phyloP scores from a whole-genome alignment of 1,139 yeast species.

The Suhomyces maxii region DNA sequence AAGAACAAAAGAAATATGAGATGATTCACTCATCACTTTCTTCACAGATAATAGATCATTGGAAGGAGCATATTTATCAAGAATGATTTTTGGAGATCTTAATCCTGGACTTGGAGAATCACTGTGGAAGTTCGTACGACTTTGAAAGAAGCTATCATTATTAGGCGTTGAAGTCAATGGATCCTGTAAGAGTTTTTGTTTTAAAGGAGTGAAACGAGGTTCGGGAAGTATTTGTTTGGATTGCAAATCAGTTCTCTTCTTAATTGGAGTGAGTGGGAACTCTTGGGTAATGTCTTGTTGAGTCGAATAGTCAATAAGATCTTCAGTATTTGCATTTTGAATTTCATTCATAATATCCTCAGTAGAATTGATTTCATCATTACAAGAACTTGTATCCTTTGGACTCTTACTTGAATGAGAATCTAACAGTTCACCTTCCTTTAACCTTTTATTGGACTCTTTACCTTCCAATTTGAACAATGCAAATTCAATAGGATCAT shows the following conservation, averaged over 20 bases:
- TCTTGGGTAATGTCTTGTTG: constrained; percentile 26
- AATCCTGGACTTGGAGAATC: constrained; percentile 17
- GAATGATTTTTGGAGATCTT: constrained; percentile 35
- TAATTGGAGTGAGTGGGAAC: constrained; percentile 30
- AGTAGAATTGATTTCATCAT: constrained; percentile 19
- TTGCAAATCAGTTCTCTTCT: constrained; percentile 1
- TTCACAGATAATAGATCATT: constrained; percentile 34
- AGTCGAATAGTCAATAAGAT: constrained; percentile 29
- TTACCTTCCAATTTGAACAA: constrained; percentile 76
- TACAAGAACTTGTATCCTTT: constrained; percentile 1
- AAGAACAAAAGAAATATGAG: constrained; percentile 79
- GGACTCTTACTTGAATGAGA: constrained; percentile 2
- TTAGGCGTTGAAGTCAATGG: constrained; percentile 20
- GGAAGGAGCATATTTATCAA: constrained; percentile 38
- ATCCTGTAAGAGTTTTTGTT: constrained; percentile 2
- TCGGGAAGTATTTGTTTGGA: neutral
- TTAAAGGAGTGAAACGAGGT: constrained; percentile 6
- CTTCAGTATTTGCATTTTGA: constrained; percentile 39
- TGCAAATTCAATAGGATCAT: constrained; percentile 70
- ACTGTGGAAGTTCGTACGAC: constrained; percentile 8
- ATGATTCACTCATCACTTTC: constrained; percentile 34
- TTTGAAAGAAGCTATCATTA: constrained; percentile 8
- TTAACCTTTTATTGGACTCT: constrained; percentile 17
- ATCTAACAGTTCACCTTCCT: neutral
- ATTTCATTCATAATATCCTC: constrained; percentile 43